Evolutionary conservation across 169 alveolate species (phyloP), one percentile per base, ranked within the genome.

Genomic region (Cryptosporidium baileyi): DNA sequence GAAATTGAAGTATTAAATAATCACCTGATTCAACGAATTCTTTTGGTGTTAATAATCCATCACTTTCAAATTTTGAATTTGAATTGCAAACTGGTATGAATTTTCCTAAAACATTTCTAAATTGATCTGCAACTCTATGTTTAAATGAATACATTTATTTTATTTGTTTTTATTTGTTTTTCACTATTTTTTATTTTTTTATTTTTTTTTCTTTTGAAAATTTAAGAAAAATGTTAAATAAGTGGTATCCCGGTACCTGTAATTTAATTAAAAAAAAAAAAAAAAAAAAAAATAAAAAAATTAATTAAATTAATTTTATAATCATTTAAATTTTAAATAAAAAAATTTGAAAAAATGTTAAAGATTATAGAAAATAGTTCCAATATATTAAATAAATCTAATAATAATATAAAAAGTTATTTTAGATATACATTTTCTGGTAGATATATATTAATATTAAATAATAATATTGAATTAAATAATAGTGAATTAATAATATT

Each of bases 1-100:
- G 89, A 51, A 89, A 89, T 34, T 89, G 89, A 44, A 88, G 52
- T 17, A 65, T 63, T 13, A 82, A 67, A 82, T 81, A 89, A 47
- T 89, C 92, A 19, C 92, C 92, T 40, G 92, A 81, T 26, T 89
- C 92, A 22, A 89, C 92, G 54, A 89, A 89, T 60, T 89, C 92
- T 4, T 54, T 47, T 32, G 92, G 92, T 40, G 90, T 82, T 34
- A 89, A 40, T 26, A 82, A 67, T 36, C 92, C 92, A 74, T 74
- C 74, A n/a, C 67, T 51, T 54, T 38, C 36, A 51, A 52, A 74
- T 40, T 45, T 51, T 7, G 85, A 74, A 54, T 74, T 57, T 38
- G 81, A 65, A 32, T 34, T 1, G 36, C 36, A 24, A 36, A 74
- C 36, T n/a, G 67, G 85, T 9, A 40, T 74, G 24, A 74, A 49